Evolutionary conservation across 2,329 filamentous ascomycete species (phyloP).

Genomic region (Claviceps pusilla): DNA sequence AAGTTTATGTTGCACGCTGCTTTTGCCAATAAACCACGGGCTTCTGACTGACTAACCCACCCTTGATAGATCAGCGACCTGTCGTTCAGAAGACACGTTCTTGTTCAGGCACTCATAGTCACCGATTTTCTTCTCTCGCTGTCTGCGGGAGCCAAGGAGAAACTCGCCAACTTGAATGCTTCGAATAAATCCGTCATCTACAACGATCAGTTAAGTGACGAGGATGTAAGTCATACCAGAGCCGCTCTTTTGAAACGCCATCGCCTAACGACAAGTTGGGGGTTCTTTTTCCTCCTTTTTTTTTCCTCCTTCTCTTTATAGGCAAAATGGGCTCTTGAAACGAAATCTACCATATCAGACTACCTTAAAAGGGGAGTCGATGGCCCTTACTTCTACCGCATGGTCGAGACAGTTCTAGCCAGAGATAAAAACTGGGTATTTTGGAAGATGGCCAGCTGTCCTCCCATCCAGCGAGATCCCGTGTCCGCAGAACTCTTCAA

Average conservation of each 20-base stretch:
- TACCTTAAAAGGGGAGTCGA: slow-evolving; percentile 71
- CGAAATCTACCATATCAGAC: slow-evolving; percentile 62
- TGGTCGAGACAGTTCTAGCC: slow-evolving; percentile 90
- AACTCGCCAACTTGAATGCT: slow-evolving; percentile 47
- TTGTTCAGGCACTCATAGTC: slow-evolving; percentile 88
- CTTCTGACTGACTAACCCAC: neutral
- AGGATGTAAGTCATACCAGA: slow-evolving; percentile 49
- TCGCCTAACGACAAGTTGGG: neutral
- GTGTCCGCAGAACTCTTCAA: slow-evolving; percentile 55
- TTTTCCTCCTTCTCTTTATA: slow-evolving; percentile 16
- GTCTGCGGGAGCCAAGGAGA: slow-evolving; percentile 67
- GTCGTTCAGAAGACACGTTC: slow-evolving; percentile 82
- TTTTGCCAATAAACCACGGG: neutral
- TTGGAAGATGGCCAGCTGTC: slow-evolving; percentile 94
- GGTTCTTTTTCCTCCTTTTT: neutral
- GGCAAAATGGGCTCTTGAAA: slow-evolving; percentile 71
- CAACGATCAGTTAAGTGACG: slow-evolving; percentile 59
- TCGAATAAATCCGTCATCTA: slow-evolving; percentile 85
- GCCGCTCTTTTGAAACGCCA: neutral
- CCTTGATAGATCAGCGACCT: slow-evolving; percentile 64
- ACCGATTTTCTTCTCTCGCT: slow-evolving; percentile 92
- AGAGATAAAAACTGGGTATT: slow-evolving; percentile 97
- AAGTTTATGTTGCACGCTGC: neutral
- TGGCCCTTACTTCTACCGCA: slow-evolving; percentile 85
- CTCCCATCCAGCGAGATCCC: slow-evolving; percentile 63